Base-by-base conservation (phyloP, 441 rosid genomes). In the Pelargonium australe region DNA sequence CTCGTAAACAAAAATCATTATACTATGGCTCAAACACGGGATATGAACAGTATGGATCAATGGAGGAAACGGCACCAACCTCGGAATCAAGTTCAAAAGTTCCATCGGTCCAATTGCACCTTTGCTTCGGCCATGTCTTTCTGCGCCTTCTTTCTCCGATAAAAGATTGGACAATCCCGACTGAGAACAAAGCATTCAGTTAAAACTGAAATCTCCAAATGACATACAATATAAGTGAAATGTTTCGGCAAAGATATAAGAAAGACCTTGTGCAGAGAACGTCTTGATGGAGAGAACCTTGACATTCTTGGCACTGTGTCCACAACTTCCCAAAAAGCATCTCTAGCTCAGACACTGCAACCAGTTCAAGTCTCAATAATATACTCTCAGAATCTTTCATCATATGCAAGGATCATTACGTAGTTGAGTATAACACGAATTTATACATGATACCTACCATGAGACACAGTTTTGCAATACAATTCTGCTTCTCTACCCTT, bases 261-360 rank as follows among this genome's bases (percentile, higher is more conserved):
- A 60, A 69, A 63, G 78, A 94, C 99, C 98, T 90, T 41, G 98
- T 89, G 80, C 98, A 95, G 57, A 92, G 95, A 57, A 95, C 97
- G 80, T 95, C 97, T 84, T 92, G 99, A 81, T 92, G 99, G 77
- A 95, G 98, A 68, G 98, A 95, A 67, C 97, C 98, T 78, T 90
- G 97, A 77, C 99, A 91, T 72, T 91, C 99, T 74, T 95, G 97
- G 72, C 99, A 95, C 78, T 95, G 98, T 0, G 97, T 90, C 99
- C 98, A 92, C 20, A 92, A 76, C 80, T 82, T 91, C 71, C 96
- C 95, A 77, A 92, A 90, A 67, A 90, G 86, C 75, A 78, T 82
- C 80, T 95, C 98, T 67, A 92, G 86, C 60, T 90, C 97, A 10
- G 96, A 81, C 68, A 95, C 98, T 95, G 84, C 74, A 76, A 65